Evolutionary conservation across 202 grass and related monocot genomes (phyloP).

Genomic region (Saccharum hybrid): DNA sequence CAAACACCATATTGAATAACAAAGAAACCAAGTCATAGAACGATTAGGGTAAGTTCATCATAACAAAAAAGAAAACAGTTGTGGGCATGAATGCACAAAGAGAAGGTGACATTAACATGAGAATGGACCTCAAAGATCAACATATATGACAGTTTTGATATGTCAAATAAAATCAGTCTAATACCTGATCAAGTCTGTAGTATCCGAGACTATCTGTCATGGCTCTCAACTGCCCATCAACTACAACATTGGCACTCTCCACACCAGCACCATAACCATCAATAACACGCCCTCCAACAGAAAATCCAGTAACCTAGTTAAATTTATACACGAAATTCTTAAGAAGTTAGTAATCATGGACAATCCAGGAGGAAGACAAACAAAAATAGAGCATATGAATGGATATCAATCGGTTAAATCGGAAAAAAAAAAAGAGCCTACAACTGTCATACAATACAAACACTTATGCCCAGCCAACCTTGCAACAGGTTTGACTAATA

Average conservation of each 20-base stretch:
- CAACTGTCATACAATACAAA: neutral
- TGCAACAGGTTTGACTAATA: slow-evolving; percentile 16
- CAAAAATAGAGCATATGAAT: neutral
- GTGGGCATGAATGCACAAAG: slow-evolving; percentile 21
- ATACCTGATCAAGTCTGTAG: slow-evolving; percentile 99
- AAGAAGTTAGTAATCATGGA: neutral
- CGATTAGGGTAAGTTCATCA: neutral
- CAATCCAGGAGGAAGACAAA: slow-evolving; percentile 18
- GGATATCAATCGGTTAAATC: neutral
- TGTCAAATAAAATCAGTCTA: slow-evolving; percentile 24
- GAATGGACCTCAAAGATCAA: slow-evolving; percentile 32
- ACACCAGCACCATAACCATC: slow-evolving; percentile 75
- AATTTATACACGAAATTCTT: slow-evolving; percentile 19
- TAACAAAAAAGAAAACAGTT: slow-evolving; percentile 30
- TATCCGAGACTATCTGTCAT: slow-evolving; percentile 76
- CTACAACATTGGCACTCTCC: slow-evolving; percentile 78
- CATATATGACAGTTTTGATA: slow-evolving; percentile 13
- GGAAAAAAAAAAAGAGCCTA: neutral
- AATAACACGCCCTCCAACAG: slow-evolving; percentile 81
- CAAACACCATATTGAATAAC: slow-evolving; percentile 36
- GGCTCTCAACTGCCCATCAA: slow-evolving; percentile 79
- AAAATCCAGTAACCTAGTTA: slow-evolving; percentile 95
- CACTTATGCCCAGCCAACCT: neutral
- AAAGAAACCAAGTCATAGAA: slow-evolving; percentile 17
- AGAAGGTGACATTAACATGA: slow-evolving; percentile 39